Evolutionary conservation across 495 filamentous ascomycete genomes (phyloP), one percentile per base, ranked within the genome.

Genomic region (Neurospora sublineolata): DNA sequence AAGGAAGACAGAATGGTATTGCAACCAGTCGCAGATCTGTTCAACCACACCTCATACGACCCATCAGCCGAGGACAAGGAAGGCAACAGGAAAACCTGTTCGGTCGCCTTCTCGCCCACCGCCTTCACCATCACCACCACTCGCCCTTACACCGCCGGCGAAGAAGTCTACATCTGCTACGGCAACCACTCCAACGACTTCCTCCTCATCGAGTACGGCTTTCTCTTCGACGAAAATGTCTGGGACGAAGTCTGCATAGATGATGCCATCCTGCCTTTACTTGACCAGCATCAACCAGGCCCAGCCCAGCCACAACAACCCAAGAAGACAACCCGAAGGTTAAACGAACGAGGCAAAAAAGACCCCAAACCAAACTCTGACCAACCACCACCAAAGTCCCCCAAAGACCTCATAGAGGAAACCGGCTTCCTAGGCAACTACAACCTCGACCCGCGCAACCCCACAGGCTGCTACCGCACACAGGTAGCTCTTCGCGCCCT

Each of bases 21-120:
- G 73, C 87, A 91, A 79, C 94, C 94, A 2, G 93, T 96, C 72
- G 89, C 93, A 3, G 94, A 97, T 81, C 90, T 94, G 71, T 93
- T 97, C 81, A 97, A 97, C 77, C 94, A 95, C 78, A 64, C 78
- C 68, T 64, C 52, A 1, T 64, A 64, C 27, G 52, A 64, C 14
- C 23, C 52, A 64, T 64, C 52, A 8, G 82, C 84, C 2, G 87
- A 90, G 74, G 79, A 79, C 3, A 88, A 85, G 12, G 52, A 64
- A 64, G 52, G 52, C 52, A 64, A 64, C 52, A 64, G 8, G 1
- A 18, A 33, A 33, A 64, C 27, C 12, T 94, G 92, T 72, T 83
- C 86, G 68, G 91, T 93, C 4, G 79, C 82, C 11, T 90, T 90
- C 71, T 82, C 87, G 67, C 72, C 81, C 1, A 78, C 81, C 12